Percentiles rank a stretch among this genome's conserved stretches.
Evolutionary conservation across 2,329 filamentous ascomycete genomes (phyloP).

Genomic region (Sclerotinia sclerotiorum): DNA sequence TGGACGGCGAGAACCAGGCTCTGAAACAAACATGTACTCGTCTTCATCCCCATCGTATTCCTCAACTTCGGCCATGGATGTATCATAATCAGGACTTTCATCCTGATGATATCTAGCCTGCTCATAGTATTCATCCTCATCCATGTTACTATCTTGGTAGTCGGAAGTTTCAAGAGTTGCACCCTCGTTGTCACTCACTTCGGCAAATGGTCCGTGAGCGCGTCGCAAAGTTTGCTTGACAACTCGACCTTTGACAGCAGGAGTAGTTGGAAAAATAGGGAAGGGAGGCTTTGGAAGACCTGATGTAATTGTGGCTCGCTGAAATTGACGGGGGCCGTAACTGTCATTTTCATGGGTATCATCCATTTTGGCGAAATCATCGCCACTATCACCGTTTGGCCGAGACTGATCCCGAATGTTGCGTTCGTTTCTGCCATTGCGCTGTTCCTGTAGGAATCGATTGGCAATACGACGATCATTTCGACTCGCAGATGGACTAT

Average conservation of each 20-base stretch:
- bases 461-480: neutral
- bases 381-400: neutral
- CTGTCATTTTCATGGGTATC: neutral
- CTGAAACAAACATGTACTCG: neutral
- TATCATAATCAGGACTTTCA: neutral
- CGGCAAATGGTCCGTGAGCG: neutral
- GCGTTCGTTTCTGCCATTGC: neutral
- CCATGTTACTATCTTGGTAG: neutral
- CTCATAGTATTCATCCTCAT: neutral
- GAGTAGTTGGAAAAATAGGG: neutral
- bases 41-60: neutral
- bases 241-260: slow-evolving; percentile 13
- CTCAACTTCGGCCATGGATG: neutral
- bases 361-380: neutral
- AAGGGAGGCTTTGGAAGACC: neutral
- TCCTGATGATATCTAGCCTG: neutral
- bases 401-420: neutral
- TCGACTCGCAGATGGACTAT: neutral
- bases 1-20: neutral
- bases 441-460: neutral
- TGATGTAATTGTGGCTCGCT: neutral
- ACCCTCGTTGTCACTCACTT: neutral
- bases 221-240: slow-evolving; percentile 15
- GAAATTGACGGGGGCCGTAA: neutral
- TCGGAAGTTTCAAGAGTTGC: neutral